phyloP scores from a whole-genome alignment of 352 stramenopile species.

The Globisporangium echinulatum region DNA sequence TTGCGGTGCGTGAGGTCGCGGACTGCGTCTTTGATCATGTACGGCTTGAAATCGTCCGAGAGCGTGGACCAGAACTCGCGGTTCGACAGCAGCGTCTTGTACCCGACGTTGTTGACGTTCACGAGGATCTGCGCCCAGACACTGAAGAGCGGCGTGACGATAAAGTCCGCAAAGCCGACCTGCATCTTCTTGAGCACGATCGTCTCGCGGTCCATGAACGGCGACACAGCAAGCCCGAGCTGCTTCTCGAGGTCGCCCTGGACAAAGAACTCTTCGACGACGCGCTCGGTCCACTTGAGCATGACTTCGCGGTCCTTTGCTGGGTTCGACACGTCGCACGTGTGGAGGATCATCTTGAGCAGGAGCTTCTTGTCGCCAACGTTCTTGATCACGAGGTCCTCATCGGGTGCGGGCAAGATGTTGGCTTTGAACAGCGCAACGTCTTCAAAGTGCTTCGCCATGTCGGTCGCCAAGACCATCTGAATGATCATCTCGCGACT shows the following conservation, averaged over 20 bases:
- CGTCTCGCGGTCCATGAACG: conserved; percentile 91
- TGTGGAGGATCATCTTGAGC: conserved; percentile 88
- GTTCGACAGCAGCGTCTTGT: conserved; percentile 66
- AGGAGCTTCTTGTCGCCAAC: conserved; percentile 84
- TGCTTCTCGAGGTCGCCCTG: conserved; percentile 95
- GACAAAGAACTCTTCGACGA: conserved; percentile 94
- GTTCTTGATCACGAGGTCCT: conserved; percentile 76
- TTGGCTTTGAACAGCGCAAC: conserved; percentile 85
- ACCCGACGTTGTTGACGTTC: conserved; percentile 58
- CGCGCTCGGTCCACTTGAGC: conserved; percentile 90
- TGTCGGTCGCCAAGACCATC: conserved; percentile 88
- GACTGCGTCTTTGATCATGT: conserved; percentile 79
- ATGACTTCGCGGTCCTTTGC: conserved; percentile 84
- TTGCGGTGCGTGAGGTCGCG: conserved; percentile 40
- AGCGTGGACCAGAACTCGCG: conserved; percentile 79
- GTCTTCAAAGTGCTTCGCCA: conserved; percentile 88
- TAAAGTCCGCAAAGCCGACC: conserved; percentile 93
- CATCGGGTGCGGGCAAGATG: conserved; percentile 55
- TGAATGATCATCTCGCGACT: conserved; percentile 86
- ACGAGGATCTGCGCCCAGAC: conserved; percentile 79
- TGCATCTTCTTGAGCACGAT: conserved; percentile 92
- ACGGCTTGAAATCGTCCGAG: conserved; percentile 78
- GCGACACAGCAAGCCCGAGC: conserved; percentile 81
- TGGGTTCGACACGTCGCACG: conserved; percentile 94
- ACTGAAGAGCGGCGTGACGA: conserved; percentile 84